These are phyloP conservation scores for Fraxinus baroniana DNA, from an alignment of 305 asterid genomes.

Conservation along the genomic window DNA sequence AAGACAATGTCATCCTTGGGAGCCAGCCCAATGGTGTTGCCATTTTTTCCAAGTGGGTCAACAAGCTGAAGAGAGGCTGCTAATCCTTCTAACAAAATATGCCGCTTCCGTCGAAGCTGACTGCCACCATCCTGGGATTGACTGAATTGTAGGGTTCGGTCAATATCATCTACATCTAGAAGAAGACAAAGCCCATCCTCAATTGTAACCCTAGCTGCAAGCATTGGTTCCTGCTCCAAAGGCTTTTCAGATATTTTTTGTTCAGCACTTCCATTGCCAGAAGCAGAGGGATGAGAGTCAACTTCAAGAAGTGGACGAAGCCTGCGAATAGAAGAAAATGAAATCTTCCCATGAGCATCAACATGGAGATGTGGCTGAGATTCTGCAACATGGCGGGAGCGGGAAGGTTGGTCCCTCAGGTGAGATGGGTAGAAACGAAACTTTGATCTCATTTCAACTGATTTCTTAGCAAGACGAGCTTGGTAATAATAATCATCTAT, in stretches of 20 bases:
- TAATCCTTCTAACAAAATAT: constrained; percentile 79
- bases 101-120: constrained; percentile 76
- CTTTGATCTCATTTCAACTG: constrained; percentile 60
- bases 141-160: constrained; percentile 66
- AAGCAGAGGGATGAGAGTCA: constrained; percentile 80
- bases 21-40: constrained; percentile 53
- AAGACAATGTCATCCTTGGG: constrained; percentile 85
- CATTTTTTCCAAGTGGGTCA: constrained; percentile 80
- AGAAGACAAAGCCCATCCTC: constrained; percentile 82
- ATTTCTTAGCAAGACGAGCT: constrained; percentile 87
- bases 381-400: constrained; percentile 71
- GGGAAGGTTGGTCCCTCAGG: constrained; percentile 64
- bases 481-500: constrained; percentile 94
- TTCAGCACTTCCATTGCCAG: constrained; percentile 59
- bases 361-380: constrained; percentile 80
- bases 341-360: constrained; percentile 83
- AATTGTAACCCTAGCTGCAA: constrained; percentile 85
- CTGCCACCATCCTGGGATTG: constrained; percentile 73
- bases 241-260: constrained; percentile 64
- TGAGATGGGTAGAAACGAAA: constrained; percentile 77
- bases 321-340: constrained; percentile 83
- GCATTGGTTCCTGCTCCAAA: constrained; percentile 92
- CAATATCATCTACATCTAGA: constrained; percentile 90
- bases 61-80: constrained; percentile 92
- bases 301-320: constrained; percentile 77